Percentiles rank a stretch among this genome's conserved stretches.
Evolutionary conservation across 352 stramenopile genomes (phyloP).

Genomic region (Pythium angustatum): DNA sequence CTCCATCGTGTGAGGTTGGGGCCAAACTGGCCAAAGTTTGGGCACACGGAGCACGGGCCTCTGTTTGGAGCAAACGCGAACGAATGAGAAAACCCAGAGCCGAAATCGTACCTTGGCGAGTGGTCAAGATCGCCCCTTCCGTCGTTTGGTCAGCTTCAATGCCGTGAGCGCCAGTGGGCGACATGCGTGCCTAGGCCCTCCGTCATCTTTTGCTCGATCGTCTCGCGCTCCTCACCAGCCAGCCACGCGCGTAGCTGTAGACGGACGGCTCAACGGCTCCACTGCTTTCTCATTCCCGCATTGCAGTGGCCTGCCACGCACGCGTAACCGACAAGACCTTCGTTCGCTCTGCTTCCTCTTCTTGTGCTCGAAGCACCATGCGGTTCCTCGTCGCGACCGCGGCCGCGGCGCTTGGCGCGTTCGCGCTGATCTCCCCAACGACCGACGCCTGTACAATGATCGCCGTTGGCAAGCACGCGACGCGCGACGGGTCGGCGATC

Average conservation of each 20-base stretch:
- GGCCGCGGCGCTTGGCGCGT: slow-evolving; percentile 15
- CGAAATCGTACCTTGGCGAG: slow-evolving; percentile 8
- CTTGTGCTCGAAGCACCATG: too few relatives aligned
- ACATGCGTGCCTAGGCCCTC: background rate
- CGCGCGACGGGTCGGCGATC: slow-evolving; percentile 67
- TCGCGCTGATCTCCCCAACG: background rate
- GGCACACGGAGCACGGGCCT: too few relatives aligned
- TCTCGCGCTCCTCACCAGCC: slow-evolving; percentile 1
- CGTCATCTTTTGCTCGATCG: too few relatives aligned
- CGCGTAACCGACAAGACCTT: slow-evolving; percentile 6
- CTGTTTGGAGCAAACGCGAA: too few relatives aligned
- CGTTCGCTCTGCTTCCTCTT: too few relatives aligned
- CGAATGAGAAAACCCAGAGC: too few relatives aligned
- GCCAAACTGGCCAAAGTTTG: too few relatives aligned
- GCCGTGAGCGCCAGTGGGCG: background rate
- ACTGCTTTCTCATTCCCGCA: background rate
- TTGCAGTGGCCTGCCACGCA: background rate
- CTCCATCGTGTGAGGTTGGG: too few relatives aligned
- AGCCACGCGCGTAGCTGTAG: background rate
- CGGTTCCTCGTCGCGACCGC: background rate
- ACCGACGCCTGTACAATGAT: slow-evolving; percentile 81
- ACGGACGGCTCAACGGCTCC: too few relatives aligned
- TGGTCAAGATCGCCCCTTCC: background rate
- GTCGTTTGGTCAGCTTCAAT: slow-evolving; percentile 4
- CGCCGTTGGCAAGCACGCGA: slow-evolving; percentile 58